Evolutionary conservation across 305 asterid species (phyloP).

Genomic region (Lippia alba): DNA sequence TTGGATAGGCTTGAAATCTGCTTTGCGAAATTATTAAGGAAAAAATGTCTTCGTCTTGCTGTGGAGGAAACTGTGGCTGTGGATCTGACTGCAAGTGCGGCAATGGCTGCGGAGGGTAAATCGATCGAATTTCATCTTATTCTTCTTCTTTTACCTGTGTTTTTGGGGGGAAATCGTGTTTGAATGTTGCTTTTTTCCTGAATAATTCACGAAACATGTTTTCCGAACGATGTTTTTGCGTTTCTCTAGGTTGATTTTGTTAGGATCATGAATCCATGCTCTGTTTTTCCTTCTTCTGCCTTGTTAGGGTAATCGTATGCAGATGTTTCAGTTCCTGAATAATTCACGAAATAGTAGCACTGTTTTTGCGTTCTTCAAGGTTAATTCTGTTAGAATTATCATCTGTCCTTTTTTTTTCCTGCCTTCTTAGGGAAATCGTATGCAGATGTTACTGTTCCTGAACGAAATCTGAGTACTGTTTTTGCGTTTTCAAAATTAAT

Average conservation of each 20-base stretch:
- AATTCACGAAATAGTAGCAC: too few relatives aligned
- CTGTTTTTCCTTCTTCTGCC: not conserved
- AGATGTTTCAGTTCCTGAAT: too few relatives aligned
- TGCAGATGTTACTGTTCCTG: too few relatives aligned
- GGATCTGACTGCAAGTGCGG: constrained; percentile 69
- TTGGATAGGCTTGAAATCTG: not conserved
- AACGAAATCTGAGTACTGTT: too few relatives aligned
- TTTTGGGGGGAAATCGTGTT: not conserved
- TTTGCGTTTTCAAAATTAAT: not conserved
- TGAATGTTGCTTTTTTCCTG: too few relatives aligned
- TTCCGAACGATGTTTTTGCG: not conserved
- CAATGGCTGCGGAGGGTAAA: constrained; percentile 63
- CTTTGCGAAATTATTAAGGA: not conserved
- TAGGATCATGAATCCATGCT: not conserved
- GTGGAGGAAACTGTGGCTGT: constrained; percentile 67
- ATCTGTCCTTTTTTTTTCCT: too few relatives aligned
- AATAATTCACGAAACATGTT: too few relatives aligned
- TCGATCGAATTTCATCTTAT: not conserved
- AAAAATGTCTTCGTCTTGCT: constrained; percentile 73
- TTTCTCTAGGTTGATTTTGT: not conserved
- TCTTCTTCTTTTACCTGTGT: too few relatives aligned
- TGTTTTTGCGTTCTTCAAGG: not conserved
- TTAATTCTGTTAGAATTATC: too few relatives aligned
- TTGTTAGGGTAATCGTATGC: too few relatives aligned
- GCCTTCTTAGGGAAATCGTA: too few relatives aligned